phyloP scores from a whole-genome alignment of 2,329 filamentous ascomycete species.

The Neopestalotiopsis sp. region DNA sequence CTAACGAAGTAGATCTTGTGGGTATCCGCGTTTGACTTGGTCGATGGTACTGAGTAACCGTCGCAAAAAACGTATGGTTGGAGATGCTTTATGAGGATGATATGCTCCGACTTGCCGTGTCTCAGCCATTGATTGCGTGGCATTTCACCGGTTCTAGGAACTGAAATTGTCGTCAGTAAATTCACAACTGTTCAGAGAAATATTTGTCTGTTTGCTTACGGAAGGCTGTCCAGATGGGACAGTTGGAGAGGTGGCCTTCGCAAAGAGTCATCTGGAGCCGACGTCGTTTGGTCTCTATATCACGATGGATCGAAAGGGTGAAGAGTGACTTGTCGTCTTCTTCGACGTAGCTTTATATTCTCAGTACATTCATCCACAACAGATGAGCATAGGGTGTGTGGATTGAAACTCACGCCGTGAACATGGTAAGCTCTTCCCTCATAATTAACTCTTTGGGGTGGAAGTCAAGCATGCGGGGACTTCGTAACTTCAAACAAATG shows the following conservation, averaged over 20 bases:
- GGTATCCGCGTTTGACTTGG: slow-evolving; percentile 54
- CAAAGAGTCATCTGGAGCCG: slow-evolving; percentile 63
- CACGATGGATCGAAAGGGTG: slow-evolving; percentile 59
- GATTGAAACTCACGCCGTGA: slow-evolving; percentile 58
- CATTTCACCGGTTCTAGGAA: neutral
- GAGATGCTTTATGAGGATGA: slow-evolving; percentile 59
- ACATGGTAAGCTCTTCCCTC: slow-evolving; percentile 55
- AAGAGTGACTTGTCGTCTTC: slow-evolving; percentile 62
- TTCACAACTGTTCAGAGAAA: no score
- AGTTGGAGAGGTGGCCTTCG: slow-evolving; percentile 57
- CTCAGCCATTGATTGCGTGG: slow-evolving; percentile 45
- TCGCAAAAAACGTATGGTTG: slow-evolving; percentile 65
- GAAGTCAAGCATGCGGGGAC: slow-evolving; percentile 49
- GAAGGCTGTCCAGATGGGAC: slow-evolving; percentile 70
- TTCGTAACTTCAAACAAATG: slow-evolving; percentile 59
- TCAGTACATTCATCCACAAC: no score
- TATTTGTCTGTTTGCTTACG: no score
- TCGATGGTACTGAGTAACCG: slow-evolving; percentile 57
- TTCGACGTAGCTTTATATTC: slow-evolving; percentile 62
- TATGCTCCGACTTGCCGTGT: slow-evolving; percentile 47
- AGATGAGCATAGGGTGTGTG: neutral
- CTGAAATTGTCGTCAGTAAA: no score
- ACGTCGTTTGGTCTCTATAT: slow-evolving; percentile 51
- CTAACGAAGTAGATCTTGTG: slow-evolving; percentile 59
- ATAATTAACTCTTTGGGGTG: slow-evolving; percentile 53